Evolutionary conservation across 345 rosid species (phyloP), one percentile per base, ranked within the genome.

Genomic region (Euphorbia peplus): DNA sequence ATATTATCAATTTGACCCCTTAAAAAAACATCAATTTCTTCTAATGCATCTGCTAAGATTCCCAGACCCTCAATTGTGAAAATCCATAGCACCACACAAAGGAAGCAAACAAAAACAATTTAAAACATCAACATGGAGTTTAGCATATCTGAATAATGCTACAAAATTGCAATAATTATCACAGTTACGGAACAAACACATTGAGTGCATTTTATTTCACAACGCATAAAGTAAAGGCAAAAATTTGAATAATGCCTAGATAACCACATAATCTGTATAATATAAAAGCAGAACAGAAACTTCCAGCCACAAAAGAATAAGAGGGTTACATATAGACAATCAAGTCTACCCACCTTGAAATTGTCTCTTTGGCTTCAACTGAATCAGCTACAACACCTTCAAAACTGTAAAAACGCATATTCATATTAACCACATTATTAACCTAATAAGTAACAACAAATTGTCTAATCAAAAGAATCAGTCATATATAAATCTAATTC

Each of bases 311-410:
- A 32, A 68, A 24, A 26, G 42, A 64, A 54, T 15, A 70, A 25
- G 60, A 60, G 70, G 57, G 47, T 59, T 67, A 65, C 21, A 47
- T 3, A 29, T 35, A 62, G 52, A 70, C 66, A 55, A 68, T 41
- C 53, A 71, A 76, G 71, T 28, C 53, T n/a, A 59, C 66, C 39
- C 66, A 90, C 98, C 97, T 87, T 77, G 93, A 85, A 76, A 93
- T 77, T 16, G 82, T 91, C 73, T 81, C 96, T 81, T 88, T 84
- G 67, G 90, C 92, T 82, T 86, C 96, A 74, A 93, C 79, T 29
- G 97, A 93, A 80, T 87, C 91, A 26, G 83, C 91, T 69, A 93
- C 72, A 73, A 93, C 78, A 72, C 96, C 95, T 84, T 93, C 95
- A 85, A 86, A 93, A 57, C 98, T 93, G 89, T 64, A 67, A 74